Conservation (phyloP, 371 early-diverging fungal genomes). For the Mucor velutinosus region DNA sequence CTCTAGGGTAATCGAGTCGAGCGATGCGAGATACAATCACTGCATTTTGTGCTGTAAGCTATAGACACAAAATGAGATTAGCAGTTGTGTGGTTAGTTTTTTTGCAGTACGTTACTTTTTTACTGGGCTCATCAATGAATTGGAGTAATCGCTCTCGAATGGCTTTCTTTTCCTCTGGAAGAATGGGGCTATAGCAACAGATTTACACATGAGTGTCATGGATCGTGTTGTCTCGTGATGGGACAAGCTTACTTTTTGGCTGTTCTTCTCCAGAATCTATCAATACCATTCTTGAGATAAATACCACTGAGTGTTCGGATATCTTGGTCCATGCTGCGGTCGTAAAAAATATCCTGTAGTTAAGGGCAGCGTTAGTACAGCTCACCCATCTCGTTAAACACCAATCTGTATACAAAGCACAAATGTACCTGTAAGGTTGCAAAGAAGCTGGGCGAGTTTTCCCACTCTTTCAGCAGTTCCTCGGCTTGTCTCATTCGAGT, state of each 20-base stretch:
- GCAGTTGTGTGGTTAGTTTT: neutral
- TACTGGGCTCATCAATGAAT: slow-evolving; percentile 68
- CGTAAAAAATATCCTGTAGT: slow-evolving; percentile 76
- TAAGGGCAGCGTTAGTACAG: neutral
- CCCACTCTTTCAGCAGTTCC: slow-evolving; percentile 76
- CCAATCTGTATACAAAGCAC: neutral
- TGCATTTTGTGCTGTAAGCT: slow-evolving; percentile 79
- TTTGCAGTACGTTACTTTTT: slow-evolving; percentile 46
- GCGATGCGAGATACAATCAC: slow-evolving; percentile 79
- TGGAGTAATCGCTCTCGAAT: slow-evolving; percentile 65
- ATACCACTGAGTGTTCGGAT: slow-evolving; percentile 82
- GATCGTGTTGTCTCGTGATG: slow-evolving; percentile 2
- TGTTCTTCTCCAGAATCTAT: slow-evolving; percentile 86
- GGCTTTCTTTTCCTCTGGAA: slow-evolving; percentile 65
- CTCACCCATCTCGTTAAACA: neutral
- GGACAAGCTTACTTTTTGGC: slow-evolving; percentile 60
- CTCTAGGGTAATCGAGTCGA: slow-evolving; percentile 77
- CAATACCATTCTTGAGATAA: slow-evolving; percentile 87
- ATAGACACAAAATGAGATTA: neutral
- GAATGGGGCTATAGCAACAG: slow-evolving; percentile 60
- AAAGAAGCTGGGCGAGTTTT: slow-evolving; percentile 72
- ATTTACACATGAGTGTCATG: neutral
- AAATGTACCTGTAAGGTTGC: slow-evolving; percentile 68
- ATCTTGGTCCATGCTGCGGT: slow-evolving; percentile 60
- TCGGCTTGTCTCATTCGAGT: slow-evolving; percentile 69